phyloP scores from a whole-genome alignment of 2,329 filamentous ascomycete species.

The Blumeria hordei region DNA sequence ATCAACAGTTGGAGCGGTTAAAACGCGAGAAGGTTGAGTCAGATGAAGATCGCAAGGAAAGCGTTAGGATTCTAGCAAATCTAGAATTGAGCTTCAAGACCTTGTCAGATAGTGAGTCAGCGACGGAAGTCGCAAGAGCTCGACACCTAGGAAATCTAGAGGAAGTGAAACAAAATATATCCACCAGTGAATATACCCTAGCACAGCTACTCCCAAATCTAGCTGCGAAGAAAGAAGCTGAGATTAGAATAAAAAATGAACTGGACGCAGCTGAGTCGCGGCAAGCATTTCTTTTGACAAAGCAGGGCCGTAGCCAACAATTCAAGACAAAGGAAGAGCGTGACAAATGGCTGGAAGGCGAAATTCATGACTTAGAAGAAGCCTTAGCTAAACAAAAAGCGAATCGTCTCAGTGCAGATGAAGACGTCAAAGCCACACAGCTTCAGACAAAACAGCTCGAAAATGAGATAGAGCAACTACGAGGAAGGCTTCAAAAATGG shows the following conservation, averaged over 20 bases:
- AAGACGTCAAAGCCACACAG: constrained; percentile 55
- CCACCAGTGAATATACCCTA: constrained; percentile 53
- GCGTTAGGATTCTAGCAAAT: constrained; percentile 57
- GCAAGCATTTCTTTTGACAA: constrained; percentile 62
- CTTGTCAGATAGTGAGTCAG: constrained; percentile 58
- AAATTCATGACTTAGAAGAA: constrained; percentile 58
- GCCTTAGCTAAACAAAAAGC: constrained; percentile 61
- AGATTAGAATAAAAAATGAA: constrained; percentile 43
- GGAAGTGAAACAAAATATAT: constrained; percentile 49
- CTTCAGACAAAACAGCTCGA: constrained; percentile 48
- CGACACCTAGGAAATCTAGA: constrained; percentile 50
- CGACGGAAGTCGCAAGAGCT: constrained; percentile 46
- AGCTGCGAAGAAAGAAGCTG: constrained; percentile 46
- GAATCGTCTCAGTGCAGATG: constrained; percentile 59
- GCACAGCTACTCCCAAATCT: constrained; percentile 53
- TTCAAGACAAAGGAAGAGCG: constrained; percentile 77
- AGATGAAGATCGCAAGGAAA: constrained; percentile 71
- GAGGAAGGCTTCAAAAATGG: constrained; percentile 54
- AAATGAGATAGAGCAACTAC: constrained; percentile 43
- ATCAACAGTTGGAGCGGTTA: constrained; percentile 63
- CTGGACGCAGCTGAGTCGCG: constrained; percentile 54
- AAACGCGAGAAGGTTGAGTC: constrained; percentile 67
- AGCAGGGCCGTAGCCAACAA: constrained; percentile 69
- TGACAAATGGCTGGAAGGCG: constrained; percentile 55
- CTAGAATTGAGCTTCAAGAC: constrained; percentile 66